Base-by-base conservation (phyloP, 1,284 basidiomycete genomes). In the Ganoderma boninense region DNA sequence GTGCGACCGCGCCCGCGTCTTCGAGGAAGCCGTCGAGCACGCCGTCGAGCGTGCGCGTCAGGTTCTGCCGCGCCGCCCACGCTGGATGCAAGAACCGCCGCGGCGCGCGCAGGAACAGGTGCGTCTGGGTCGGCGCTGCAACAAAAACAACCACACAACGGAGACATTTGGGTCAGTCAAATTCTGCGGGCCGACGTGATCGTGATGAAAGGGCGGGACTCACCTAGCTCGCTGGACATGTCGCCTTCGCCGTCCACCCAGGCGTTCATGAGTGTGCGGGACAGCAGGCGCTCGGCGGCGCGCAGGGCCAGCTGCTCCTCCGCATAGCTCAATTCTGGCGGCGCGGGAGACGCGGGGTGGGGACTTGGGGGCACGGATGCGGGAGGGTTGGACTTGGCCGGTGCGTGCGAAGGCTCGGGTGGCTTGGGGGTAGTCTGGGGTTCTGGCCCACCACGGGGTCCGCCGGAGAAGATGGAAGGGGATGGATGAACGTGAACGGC, bases 71-170 rank as follows among this genome's bases (percentile, higher is more conserved):
- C 2, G 92, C 92, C 35, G 88, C 81, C 93, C 93, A 95, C 1
- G 89, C 85, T 0, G 92, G 90, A 73, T 95, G 92, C 10, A 77
- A 73, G 78, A 94, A 94, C 29, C 89, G 83, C 13, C 93, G 84
- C 0, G 92, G 93, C 0, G 92, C 92, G 49, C 89, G 90, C 38
- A 95, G 80, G 40, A 92, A 83, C 65, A 94, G 81, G 71, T 93
- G 90, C 1, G 87, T 92, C 69, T 92, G 90, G 0, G 91, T 91
- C 0, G 91, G 89, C 2, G n/a, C n/a, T n/a, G n/a, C n/a, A n/a
- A n/a, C n/a, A n/a, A n/a, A n/a, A n/a, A n/a, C n/a, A n/a, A n/a
- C n/a, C n/a, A n/a, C n/a, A n/a, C n/a, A n/a, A n/a, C n/a, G n/a
- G n/a, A n/a, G n/a, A n/a, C n/a, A n/a, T n/a, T n/a, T n/a, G 5